Evolutionary conservation across 768 basidiomycete genomes (phyloP), one percentile per base, ranked within the genome.

Genomic region (Phylloporus sp.): DNA sequence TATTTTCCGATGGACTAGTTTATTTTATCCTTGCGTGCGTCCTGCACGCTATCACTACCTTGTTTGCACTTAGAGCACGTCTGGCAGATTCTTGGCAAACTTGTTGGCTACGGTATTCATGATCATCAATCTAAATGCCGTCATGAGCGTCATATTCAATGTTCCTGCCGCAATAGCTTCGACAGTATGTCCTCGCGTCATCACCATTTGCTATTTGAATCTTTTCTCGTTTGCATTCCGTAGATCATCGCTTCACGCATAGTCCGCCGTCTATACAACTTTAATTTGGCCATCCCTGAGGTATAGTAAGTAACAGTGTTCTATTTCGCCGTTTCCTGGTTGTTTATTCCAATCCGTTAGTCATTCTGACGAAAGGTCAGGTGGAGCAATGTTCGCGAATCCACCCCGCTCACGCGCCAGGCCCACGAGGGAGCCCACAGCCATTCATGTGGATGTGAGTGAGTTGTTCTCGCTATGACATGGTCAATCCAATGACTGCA

Each of bases 1-100:
- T 89, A 24, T 87, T 86, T 60, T 66, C 74, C 13, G 84, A 88
- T 46, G 85, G 86, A 17, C 64, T 90, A 10, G 78, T 85, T 44
- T 89, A 76, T 66, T 89, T 89, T 68, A 64, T 89, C 50, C 75
- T 89, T 40, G 86, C 86, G 78, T 86, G 55, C 44, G 80, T 70
- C 10, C 28, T 26, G 38, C 5, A 18, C 8, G 1, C 7, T 4
- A 5, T 44, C 18, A 36, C 33, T 44, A 43, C 22, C 63, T 17
- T 71, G 71, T 52, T 49, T 71, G 13, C 31, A 20, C 47, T 55
- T 32, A 58, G n/a, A n/a, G n/a, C n/a, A n/a, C 27, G n/a, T 11
- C n/a, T 5, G 21, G 4, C 43, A 72, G 71, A 22, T 74, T 75
- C 46, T 53, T 71, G 42, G 65, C 68, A 14, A 74, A 74, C 41